Percentiles rank a stretch among this genome's conserved stretches.
phyloP scores from a whole-genome alignment of 116 monocot genomes.

The Iris pallida region DNA sequence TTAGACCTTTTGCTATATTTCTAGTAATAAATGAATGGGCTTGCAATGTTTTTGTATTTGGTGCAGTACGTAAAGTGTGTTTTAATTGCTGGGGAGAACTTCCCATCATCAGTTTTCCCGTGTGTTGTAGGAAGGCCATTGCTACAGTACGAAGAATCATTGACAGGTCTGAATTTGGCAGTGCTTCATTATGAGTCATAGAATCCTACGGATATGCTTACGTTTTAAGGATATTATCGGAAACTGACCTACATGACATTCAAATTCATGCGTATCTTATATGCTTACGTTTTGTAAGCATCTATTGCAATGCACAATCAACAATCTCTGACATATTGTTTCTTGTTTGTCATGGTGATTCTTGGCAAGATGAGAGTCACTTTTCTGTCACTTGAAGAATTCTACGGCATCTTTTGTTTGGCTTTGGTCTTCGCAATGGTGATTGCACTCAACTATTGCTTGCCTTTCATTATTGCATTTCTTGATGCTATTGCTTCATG shows the following conservation, averaged over 20 bases:
- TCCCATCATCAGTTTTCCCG: slow-evolving; percentile 91
- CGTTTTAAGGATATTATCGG: too few species aligned
- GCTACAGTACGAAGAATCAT: slow-evolving; percentile 90
- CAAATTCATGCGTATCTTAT: too few species aligned
- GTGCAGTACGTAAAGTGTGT: slow-evolving; percentile 97
- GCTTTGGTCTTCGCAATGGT: slow-evolving; percentile 84
- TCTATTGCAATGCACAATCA: too few species aligned
- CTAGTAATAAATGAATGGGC: too few species aligned
- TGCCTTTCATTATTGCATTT: slow-evolving; percentile 93
- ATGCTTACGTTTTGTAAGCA: too few species aligned
- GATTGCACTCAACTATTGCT: slow-evolving; percentile 83
- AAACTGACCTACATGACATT: too few species aligned
- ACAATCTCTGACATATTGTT: too few species aligned
- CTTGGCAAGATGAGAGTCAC: slow-evolving; percentile 60
- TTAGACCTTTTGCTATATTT: too few species aligned
- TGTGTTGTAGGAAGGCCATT: slow-evolving; percentile 88
- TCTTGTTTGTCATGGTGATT: neutral
- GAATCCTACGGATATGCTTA: too few species aligned
- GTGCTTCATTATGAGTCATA: neutral
- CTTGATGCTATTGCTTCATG: slow-evolving; percentile 75
- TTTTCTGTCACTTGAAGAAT: slow-evolving; percentile 86
- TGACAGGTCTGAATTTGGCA: slow-evolving; percentile 47
- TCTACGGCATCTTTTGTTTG: slow-evolving; percentile 80
- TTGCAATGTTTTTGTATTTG: neutral
- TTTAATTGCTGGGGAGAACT: slow-evolving; percentile 93